Base-by-base conservation (phyloP, 768 basidiomycete genomes). In the Tricholoma terreum region DNA sequence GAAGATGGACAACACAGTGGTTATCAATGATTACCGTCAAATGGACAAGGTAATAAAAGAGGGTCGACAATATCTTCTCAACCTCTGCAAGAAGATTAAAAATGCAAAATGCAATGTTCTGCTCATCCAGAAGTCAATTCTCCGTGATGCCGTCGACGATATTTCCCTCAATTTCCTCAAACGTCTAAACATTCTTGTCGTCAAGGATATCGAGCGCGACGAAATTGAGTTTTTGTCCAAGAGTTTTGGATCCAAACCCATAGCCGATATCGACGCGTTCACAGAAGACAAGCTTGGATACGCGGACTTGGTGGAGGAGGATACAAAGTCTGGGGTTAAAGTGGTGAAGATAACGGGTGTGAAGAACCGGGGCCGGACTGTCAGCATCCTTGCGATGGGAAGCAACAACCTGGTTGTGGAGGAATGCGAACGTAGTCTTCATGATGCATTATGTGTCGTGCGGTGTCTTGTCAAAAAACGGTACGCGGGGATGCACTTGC, bases 11-110 rank as follows among this genome's bases (percentile, higher is more conserved):
- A 98, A 99, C 78, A 98, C 96, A 4, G 94, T 99, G 43, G 90
- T 98, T 52, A 98, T 99, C 65, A 98, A 96, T 61, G 96, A 99
- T 75, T 99, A 99, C 76, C 89, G 97, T 15, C 97, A 98, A 72
- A 98, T 99, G 96, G 97, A 98, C 81, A 97, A 98, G 73, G 94
- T 98, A 58, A 89, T 99, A 75, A 98, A 99, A 74, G 97, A 99
- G 74, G 96, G 96, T 57, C 90, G 97, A 46, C 92, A 95, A 73
- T 98, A 99, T 72, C 83, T 99, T 57, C 86, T 99, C 67, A 98
- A 94, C 71, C 84, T 98, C 54, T 96, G 93, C 86, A 98, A 98
- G 76, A 95, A 94, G 75, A 98, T 99, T 75, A 99, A 98, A 74
- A 98, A 97, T 76, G 88, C 94, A n/a, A 95, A 95, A 63, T 98